phyloP scores from a whole-genome alignment of 768 basidiomycete species.

The Xerocomellus dryophilus region DNA sequence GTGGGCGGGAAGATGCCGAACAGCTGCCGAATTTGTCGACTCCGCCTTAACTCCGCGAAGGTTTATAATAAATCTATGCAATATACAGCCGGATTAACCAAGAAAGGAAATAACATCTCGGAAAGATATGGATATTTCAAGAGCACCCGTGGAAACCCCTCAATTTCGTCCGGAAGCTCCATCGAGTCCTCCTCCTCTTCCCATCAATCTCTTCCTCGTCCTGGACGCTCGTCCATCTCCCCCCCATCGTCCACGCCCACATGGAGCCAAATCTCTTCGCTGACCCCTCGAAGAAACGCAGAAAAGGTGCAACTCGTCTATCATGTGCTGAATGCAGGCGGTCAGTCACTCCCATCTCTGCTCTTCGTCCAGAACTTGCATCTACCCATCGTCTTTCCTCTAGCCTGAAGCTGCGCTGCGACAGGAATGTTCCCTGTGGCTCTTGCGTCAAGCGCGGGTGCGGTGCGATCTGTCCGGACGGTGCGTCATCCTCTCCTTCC shows the following conservation, averaged over 20 bases:
- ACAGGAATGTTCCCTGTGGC: slow-evolving; percentile 72
- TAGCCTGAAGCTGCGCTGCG: slow-evolving; percentile 47
- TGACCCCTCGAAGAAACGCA: slow-evolving; percentile 50
- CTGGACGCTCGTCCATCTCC: slow-evolving; percentile 13
- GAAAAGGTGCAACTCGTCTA: slow-evolving; percentile 71
- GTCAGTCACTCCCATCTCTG: slow-evolving; percentile 31
- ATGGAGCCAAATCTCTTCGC: slow-evolving; percentile 30
- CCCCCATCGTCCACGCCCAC: not conserved
- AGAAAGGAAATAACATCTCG: slow-evolving; percentile 19
- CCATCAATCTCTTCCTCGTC: slow-evolving; percentile 27
- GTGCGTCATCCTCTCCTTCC: slow-evolving; percentile 38
- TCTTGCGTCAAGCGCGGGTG: slow-evolving; percentile 81
- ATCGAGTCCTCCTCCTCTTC: slow-evolving; percentile 20
- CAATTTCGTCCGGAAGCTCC: slow-evolving; percentile 16
- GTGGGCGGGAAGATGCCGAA: slow-evolving; percentile 7
- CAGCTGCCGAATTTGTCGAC: not conserved
- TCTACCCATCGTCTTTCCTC: not conserved
- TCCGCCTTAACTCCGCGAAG: slow-evolving; percentile 27
- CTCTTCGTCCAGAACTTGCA: not conserved
- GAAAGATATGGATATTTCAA: slow-evolving; percentile 19
- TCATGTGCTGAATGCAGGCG: slow-evolving; percentile 81
- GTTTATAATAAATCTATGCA: not conserved
- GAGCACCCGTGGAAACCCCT: slow-evolving; percentile 10
- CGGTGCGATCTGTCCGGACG: slow-evolving; percentile 78
- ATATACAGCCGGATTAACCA: slow-evolving; percentile 12